Conservation (phyloP, 345 rosid species). For the Hibiscus mutabilis region DNA sequence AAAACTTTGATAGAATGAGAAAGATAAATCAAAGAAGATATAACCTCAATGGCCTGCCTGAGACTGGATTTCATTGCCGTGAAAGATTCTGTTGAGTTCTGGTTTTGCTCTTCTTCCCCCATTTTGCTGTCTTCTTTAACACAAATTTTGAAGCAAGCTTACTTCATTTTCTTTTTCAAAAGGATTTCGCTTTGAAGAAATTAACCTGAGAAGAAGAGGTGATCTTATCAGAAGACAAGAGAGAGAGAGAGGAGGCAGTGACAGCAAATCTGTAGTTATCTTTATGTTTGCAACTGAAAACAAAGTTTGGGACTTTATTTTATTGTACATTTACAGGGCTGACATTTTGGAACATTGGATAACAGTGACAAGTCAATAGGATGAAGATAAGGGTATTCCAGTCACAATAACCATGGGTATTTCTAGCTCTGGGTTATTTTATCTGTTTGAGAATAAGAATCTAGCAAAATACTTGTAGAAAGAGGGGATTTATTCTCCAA, state of each 20-base stretch:
- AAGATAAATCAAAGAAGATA: slow-evolving; percentile 56
- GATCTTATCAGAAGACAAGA: slow-evolving; percentile 6
- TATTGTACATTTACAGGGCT: slow-evolving; percentile 16
- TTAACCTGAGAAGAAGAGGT: background rate
- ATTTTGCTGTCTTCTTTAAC: too few relatives aligned
- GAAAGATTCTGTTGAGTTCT: too few relatives aligned
- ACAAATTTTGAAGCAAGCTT: too few relatives aligned
- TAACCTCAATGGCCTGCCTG: slow-evolving; percentile 39
- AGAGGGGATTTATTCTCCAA: background rate
- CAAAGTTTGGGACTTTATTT: background rate
- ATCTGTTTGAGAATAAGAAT: background rate
- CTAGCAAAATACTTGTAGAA: background rate
- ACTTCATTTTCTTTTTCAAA: background rate
- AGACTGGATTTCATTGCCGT: slow-evolving; percentile 29
- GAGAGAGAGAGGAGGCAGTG: background rate
- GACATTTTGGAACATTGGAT: slow-evolving; percentile 15
- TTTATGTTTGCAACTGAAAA: slow-evolving; percentile 11
- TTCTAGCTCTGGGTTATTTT: background rate
- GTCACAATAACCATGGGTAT: background rate
- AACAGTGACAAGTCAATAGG: slow-evolving; percentile 13
- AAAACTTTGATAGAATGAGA: slow-evolving; percentile 68
- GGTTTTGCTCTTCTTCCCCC: too few relatives aligned
- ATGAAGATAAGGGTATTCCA: slow-evolving; percentile 8
- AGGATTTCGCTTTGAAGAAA: background rate
- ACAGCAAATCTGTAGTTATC: slow-evolving; percentile 9